Percentiles rank a stretch among this genome's conserved stretches.
Evolutionary conservation across 1,284 basidiomycete species (phyloP).

Genomic region (Leucoagaricus sp.): DNA sequence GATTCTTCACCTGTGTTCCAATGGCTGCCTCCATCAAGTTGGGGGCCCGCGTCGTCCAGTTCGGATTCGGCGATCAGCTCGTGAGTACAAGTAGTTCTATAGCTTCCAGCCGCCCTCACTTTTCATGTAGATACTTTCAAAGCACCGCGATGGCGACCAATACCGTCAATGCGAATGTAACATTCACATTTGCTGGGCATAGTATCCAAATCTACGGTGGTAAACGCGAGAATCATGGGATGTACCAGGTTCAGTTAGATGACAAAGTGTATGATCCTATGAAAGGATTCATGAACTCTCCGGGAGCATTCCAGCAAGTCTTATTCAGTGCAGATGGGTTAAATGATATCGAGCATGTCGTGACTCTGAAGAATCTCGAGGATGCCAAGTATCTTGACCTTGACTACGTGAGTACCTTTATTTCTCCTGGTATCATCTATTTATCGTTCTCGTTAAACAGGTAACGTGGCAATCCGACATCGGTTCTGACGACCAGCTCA

Average conservation of each 20-base stretch:
- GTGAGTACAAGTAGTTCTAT: constrained; percentile 1
- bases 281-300: background rate
- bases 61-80: background rate
- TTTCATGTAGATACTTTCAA: constrained; percentile 16
- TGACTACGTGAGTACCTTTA: constrained; percentile 14
- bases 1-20: constrained; percentile 15
- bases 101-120: background rate
- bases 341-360: background rate
- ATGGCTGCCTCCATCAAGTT: constrained; percentile 6
- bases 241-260: constrained; percentile 16
- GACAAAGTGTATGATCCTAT: background rate
- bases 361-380: constrained; percentile 10
- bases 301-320: background rate
- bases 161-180: constrained; percentile 1
- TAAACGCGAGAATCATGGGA: constrained; percentile 17
- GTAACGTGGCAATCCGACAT: constrained; percentile 12
- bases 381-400: constrained; percentile 10
- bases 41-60: constrained; percentile 1
- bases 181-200: constrained; percentile 18
- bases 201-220: constrained; percentile 17
- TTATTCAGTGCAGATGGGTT: constrained; percentile 10
- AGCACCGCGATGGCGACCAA: constrained; percentile 15
- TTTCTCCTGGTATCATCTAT: background rate
- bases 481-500: background rate
- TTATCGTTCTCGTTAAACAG: constrained; percentile 1